Percentiles rank a stretch among this genome's conserved stretches.
phyloP scores from a whole-genome alignment of 2,329 filamentous ascomycete species.

The Zymoseptoria ardabiliae region DNA sequence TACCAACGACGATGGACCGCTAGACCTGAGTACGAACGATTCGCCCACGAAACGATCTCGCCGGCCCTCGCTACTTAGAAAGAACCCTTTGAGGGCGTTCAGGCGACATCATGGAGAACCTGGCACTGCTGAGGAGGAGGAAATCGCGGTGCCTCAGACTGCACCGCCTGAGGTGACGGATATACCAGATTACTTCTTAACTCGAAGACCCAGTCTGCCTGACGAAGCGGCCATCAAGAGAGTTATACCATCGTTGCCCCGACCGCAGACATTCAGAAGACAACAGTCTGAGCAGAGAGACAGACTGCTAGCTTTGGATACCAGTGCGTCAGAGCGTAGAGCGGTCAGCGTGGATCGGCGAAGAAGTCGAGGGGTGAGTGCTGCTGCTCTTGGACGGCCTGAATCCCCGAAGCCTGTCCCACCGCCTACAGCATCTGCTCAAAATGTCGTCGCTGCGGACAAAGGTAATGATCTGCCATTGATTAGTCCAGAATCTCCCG shows the following conservation, averaged over 20 bases:
- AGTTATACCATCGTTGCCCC: constrained; percentile 63
- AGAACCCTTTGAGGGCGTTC: constrained; percentile 16
- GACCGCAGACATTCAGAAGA: constrained; percentile 70
- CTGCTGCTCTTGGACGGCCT: constrained; percentile 34
- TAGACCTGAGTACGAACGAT: constrained; percentile 17
- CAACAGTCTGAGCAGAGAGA: constrained; percentile 75
- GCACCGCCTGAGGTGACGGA: constrained; percentile 24
- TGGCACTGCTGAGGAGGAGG: constrained; percentile 4
- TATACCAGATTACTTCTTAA: constrained; percentile 17
- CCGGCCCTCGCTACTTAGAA: constrained; percentile 13
- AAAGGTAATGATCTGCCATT: not conserved
- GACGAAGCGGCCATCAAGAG: constrained; percentile 23
- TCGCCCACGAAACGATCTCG: constrained; percentile 14
- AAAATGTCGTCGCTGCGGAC: constrained; percentile 21
- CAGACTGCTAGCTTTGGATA: constrained; percentile 59
- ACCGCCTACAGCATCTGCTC: constrained; percentile 33
- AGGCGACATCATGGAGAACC: constrained; percentile 28
- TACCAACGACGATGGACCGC: constrained; percentile 11
- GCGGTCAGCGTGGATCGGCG: constrained; percentile 58
- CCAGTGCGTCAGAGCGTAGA: constrained; percentile 60
- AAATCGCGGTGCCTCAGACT: constrained; percentile 13
- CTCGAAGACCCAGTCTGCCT: constrained; percentile 16
- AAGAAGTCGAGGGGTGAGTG: constrained; percentile 30
- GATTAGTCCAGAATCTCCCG: not conserved
- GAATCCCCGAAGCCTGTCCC: constrained; percentile 34